Evolutionary conservation across 352 stramenopile species (phyloP).

Genomic region (Globisporangium apiculatum): DNA sequence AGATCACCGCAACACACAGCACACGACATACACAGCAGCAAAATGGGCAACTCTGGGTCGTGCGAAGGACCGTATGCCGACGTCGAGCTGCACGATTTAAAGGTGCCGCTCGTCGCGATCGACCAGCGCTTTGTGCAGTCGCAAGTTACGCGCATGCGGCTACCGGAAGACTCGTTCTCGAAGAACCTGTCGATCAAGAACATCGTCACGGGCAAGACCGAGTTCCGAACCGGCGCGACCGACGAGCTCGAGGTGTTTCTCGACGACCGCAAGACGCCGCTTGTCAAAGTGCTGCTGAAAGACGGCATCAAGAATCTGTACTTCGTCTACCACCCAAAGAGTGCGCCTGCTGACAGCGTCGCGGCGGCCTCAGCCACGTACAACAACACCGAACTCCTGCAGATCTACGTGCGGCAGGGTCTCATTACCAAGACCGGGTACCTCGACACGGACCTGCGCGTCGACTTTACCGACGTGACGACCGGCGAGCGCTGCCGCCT

Average conservation of each 20-base stretch:
- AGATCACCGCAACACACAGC: background rate
- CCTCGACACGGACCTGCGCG: constrained; percentile 4
- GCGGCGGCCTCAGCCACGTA: background rate
- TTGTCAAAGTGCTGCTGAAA: constrained; percentile 1
- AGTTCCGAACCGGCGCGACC: constrained; percentile 1
- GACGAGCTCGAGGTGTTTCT: background rate
- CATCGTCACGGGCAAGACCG: background rate
- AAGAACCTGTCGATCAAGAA: constrained; percentile 7
- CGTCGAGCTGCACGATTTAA: constrained; percentile 1
- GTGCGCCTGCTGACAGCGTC: background rate
- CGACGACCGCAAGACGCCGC: background rate
- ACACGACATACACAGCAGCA: background rate
- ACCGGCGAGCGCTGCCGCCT: constrained; percentile 6
- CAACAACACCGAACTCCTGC: background rate
- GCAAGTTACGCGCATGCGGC: background rate
- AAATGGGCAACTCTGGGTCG: constrained; percentile 6
- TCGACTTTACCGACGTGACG: constrained; percentile 8
- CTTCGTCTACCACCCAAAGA: constrained; percentile 3
- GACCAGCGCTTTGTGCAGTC: constrained; percentile 6
- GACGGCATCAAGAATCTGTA: constrained; percentile 3
- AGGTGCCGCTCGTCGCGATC: constrained; percentile 1
- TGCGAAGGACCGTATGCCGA: constrained; percentile 3
- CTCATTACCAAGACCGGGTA: background rate
- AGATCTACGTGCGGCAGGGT: constrained; percentile 9
- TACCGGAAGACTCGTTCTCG: constrained; percentile 3